Percentiles rank a stretch among this genome's conserved stretches.
phyloP scores from a whole-genome alignment of 208 protist species.

The Leishmania gerbilli region DNA sequence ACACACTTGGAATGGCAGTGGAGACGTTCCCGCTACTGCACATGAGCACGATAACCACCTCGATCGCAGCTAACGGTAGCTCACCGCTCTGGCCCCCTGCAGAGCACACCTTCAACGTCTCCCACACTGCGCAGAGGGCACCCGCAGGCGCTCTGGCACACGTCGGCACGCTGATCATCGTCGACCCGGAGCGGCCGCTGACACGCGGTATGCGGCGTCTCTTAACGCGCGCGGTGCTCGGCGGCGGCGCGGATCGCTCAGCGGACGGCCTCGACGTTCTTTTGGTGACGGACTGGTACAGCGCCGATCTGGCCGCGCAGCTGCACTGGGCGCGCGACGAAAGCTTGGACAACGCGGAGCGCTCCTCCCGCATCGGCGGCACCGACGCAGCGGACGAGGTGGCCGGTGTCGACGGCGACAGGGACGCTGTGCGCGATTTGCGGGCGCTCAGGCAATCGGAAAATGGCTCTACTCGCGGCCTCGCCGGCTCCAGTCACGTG shows the following conservation, averaged over 20 bases:
- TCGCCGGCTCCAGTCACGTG: constrained; percentile 48
- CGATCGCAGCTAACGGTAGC: neutral
- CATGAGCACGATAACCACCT: neutral
- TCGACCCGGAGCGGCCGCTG: constrained; percentile 54
- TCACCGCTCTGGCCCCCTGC: neutral
- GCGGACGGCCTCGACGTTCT: constrained; percentile 40
- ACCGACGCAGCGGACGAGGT: neutral
- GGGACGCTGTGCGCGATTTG: neutral
- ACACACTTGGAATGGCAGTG: constrained; percentile 48
- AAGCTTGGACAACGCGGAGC: neutral
- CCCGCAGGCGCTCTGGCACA: constrained; percentile 15
- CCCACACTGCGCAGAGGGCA: neutral
- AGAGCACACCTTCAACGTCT: neutral
- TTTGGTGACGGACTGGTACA: constrained; percentile 59
- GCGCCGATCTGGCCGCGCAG: constrained; percentile 14
- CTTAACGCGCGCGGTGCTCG: constrained; percentile 29
- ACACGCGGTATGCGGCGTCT: constrained; percentile 26
- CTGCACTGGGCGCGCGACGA: constrained; percentile 9
- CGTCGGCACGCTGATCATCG: constrained; percentile 44
- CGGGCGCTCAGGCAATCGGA: neutral
- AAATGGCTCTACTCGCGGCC: constrained; percentile 1
- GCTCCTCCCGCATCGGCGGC: neutral
- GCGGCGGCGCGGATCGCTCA: neutral
- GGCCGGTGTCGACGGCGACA: neutral
- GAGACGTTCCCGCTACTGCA: constrained; percentile 44